Evolutionary conservation across 2,329 filamentous ascomycete genomes (phyloP), one percentile per base, ranked within the genome.

Genomic region (Sclerotiophoma versabilis): DNA sequence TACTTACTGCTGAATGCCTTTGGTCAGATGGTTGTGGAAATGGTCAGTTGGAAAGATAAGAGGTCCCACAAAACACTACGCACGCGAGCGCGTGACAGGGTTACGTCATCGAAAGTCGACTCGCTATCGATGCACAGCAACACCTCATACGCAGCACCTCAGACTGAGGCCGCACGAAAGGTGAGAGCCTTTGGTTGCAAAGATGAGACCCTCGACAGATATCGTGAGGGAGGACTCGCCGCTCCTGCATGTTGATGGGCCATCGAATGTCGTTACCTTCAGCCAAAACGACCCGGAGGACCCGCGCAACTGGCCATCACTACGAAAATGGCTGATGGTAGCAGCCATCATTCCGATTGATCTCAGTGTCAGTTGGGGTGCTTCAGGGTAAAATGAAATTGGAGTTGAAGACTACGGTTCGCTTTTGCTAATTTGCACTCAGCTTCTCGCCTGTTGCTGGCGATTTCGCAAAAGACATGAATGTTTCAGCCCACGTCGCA

Each of bases 401-500:
- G 12, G 3, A n/a, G n/a, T n/a, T n/a, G n/a, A n/a, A n/a, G n/a
- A n/a, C n/a, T n/a, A n/a, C n/a, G n/a, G n/a, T n/a, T n/a, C n/a
- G n/a, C n/a, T n/a, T 7, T 15, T 41, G 39, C 51, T 54, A 6
- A 50, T n/a, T 1, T 12, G 26, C 26, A 17, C 22, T 5, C 26
- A 56, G 53, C 8, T 82, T 79, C 61, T 80, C 77, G 2, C 79
- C 80, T 0, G 77, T 74, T 0, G 65, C 71, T 12, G 60, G 55
- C n/a, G 75, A 77, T 34, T 79, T 81, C 47, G 71, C 69, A 1
- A 65, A 73, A 8, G 75, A 79, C 14, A 77, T 81, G 50, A 66
- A 69, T 11, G 65, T 80, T 2, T 73, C 75, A 2, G 60, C 71
- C 14, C 75, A 77, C 34, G 64, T 79, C 17, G 77, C 75, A 1